Base-by-base conservation (phyloP, 2,329 filamentous ascomycete genomes). In the Exserohilum turcica region DNA sequence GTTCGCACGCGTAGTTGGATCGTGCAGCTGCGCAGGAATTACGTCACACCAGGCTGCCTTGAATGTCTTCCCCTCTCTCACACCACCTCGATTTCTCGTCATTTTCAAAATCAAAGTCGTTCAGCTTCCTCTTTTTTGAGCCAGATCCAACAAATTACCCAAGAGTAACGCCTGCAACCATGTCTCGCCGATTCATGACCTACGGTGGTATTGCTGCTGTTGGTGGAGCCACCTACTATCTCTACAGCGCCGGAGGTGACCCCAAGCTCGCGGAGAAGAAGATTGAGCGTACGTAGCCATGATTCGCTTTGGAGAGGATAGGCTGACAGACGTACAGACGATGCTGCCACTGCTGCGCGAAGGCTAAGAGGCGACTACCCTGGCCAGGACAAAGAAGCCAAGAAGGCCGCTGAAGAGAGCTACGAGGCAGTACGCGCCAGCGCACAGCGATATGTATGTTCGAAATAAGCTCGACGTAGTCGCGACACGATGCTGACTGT, bases 201-300 rank as follows among this genome's bases (percentile, higher is more conserved):
- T 63, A 54, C 44, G 74, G 71, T 59, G 59, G 74, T 57, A 62
- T 77, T 49, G 68, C 74, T 36, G 69, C 79, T 65, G 70, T 88
- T 65, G 88, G 87, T 65, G 76, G 86, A 63, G 84, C 81, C 54
- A 86, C 84, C 61, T 97, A 96, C 82, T 97, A 97, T 80, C 84
- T 97, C 59, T 99, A 96, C 82, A 82, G 78, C 45, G 89, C 92
- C 13, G 93, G 93, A 57, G 92, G 93, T 52, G 84, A 86, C 74
- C 82, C 91, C 45, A 90, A 89, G 76, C 86, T 84, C 43, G 93
- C 92, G n/a, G 86, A 92, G 82, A 90, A 93, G 81, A 82, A 94
- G 75, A 83, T 90, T 64, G 90, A 96, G 80, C 84, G 93, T 96
- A 79, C 39, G 86, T 79, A 40, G 50, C 46, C 8, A 13, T 13